Conservation (phyloP, 805 yeast genomes). For the Starmerella stellata region DNA sequence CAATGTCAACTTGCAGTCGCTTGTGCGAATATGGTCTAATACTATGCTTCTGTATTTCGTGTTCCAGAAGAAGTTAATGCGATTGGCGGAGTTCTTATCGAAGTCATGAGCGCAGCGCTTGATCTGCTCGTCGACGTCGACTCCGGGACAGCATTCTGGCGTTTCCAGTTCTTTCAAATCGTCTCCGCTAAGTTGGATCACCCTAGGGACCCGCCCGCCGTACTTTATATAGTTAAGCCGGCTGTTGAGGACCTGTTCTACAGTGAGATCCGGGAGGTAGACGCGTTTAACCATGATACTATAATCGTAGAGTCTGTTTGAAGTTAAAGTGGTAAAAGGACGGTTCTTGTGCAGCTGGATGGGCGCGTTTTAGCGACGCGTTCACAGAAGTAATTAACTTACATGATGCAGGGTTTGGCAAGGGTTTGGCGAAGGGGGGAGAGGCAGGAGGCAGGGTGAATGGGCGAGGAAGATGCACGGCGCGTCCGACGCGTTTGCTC, state of each 20-base stretch:
- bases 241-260: background rate
- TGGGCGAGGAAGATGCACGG: too few relatives aligned
- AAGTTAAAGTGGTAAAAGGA: too few relatives aligned
- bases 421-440: too few relatives aligned
- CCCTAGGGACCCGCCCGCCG: background rate
- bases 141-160: slow-evolving; percentile 51
- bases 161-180: slow-evolving; percentile 14
- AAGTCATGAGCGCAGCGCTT: slow-evolving; percentile 20
- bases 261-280: background rate
- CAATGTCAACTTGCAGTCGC: background rate
- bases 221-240: background rate
- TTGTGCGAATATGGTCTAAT: background rate
- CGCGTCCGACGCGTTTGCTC: too few relatives aligned
- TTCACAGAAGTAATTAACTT: background rate
- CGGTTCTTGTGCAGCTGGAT: too few relatives aligned
- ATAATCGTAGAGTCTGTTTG: too few relatives aligned
- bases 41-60: background rate
- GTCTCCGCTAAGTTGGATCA: background rate
- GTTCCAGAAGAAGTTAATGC: background rate
- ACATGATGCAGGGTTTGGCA: background rate
- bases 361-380: background rate
- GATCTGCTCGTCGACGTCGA: slow-evolving; percentile 50
- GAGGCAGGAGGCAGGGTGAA: too few relatives aligned
- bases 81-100: background rate
- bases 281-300: background rate